Evolutionary conservation across 345 rosid genomes (phyloP).

Genomic region (Populus deltoides): DNA sequence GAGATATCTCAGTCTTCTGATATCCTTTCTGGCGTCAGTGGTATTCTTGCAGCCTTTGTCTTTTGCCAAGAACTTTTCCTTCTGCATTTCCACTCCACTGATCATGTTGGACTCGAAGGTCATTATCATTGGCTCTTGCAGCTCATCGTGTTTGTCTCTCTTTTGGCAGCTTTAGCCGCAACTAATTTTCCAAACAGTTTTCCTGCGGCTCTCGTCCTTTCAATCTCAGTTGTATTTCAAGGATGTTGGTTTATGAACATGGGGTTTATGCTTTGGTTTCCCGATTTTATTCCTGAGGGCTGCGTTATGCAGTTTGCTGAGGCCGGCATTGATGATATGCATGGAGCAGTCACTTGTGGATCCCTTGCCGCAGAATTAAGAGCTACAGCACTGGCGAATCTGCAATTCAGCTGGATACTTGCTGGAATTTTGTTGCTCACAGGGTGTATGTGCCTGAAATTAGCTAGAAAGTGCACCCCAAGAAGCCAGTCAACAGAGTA

Average conservation of each 20-base stretch:
- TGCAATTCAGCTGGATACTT: constrained; percentile 94
- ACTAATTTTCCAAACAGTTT: constrained; percentile 50
- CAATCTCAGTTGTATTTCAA: constrained; percentile 65
- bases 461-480: constrained; percentile 33
- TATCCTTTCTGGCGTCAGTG: constrained; percentile 45
- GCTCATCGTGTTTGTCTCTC: constrained; percentile 61
- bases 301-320: constrained; percentile 41
- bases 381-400: constrained; percentile 73
- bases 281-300: constrained; percentile 60
- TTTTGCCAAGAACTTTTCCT: constrained; percentile 82
- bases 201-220: constrained; percentile 53
- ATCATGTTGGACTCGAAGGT: constrained; percentile 83
- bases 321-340: constrained; percentile 28
- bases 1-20: constrained; percentile 49
- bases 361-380: constrained; percentile 56
- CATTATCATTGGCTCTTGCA: constrained; percentile 90
- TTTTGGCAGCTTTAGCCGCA: constrained; percentile 50
- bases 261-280: constrained; percentile 86
- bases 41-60: constrained; percentile 61
- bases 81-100: constrained; percentile 82
- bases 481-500: constrained; percentile 36
- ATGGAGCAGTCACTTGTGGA: constrained; percentile 57
- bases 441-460: constrained; percentile 52
- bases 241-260: constrained; percentile 85
- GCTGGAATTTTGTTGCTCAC: constrained; percentile 54